phyloP scores from a whole-genome alignment of 805 yeast species.

The Jamesozyma hellenica region DNA sequence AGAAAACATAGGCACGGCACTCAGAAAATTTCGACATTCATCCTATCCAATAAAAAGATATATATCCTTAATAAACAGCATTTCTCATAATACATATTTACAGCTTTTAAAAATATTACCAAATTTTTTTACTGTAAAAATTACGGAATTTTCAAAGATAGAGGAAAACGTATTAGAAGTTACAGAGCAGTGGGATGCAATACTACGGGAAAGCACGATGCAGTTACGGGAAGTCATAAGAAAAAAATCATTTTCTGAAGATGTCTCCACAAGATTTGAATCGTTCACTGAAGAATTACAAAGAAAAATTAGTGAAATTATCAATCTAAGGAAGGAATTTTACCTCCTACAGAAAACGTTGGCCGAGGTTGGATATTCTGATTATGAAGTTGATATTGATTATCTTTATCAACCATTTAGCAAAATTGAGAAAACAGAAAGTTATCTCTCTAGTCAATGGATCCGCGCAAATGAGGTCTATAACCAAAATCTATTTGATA shows the following conservation, averaged over 20 bases:
- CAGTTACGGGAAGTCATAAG: slow-evolving; percentile 66
- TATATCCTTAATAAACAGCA: slow-evolving; percentile 51
- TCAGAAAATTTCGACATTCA: slow-evolving; percentile 51
- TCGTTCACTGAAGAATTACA: slow-evolving; percentile 35
- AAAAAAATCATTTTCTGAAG: slow-evolving; percentile 18
- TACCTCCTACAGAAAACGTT: slow-evolving; percentile 37
- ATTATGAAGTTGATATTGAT: slow-evolving; percentile 26
- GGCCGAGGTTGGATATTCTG: slow-evolving; percentile 12
- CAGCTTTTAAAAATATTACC: slow-evolving; percentile 35
- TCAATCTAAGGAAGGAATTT: slow-evolving; percentile 42
- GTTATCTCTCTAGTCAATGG: slow-evolving; percentile 28
- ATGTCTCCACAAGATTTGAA: slow-evolving; percentile 2
- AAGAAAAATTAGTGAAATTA: slow-evolving; percentile 26
- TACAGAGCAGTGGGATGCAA: slow-evolving; percentile 47
- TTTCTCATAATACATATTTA: slow-evolving; percentile 46
- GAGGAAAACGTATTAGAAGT: slow-evolving; percentile 22
- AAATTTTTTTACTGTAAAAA: slow-evolving; percentile 36
- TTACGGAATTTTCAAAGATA: slow-evolving; percentile 31
- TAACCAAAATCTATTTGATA: slow-evolving; percentile 32
- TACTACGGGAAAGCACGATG: slow-evolving; percentile 21
- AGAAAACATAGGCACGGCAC: slow-evolving; percentile 43
- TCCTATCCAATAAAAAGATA: slow-evolving; percentile 59
- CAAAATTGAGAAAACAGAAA: slow-evolving; percentile 32
- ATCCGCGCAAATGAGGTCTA: slow-evolving; percentile 33
- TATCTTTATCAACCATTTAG: slow-evolving; percentile 35